Conservation (phyloP, 345 rosid species). For the Citrus mangshanensis region DNA sequence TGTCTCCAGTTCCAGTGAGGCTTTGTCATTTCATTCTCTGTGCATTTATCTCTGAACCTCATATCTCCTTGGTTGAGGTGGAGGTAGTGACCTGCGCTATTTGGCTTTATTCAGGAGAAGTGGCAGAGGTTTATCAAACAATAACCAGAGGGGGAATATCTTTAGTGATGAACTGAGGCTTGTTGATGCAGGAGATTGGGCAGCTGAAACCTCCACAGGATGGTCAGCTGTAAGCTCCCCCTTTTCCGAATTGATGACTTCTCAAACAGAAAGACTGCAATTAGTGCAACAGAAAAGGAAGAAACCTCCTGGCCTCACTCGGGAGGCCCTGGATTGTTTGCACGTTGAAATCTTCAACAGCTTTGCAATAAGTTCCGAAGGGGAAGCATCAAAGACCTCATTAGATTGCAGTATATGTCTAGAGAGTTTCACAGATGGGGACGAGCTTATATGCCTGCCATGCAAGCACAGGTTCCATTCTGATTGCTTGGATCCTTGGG, state of each 20-base stretch:
- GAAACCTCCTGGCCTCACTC: constrained; percentile 77
- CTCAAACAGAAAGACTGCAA: constrained; percentile 33
- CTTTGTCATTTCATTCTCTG: neutral
- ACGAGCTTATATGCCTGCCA: constrained; percentile 50
- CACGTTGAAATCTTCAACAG: constrained; percentile 42
- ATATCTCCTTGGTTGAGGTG: neutral
- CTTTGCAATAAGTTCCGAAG: constrained; percentile 23
- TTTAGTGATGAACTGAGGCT: constrained; percentile 40
- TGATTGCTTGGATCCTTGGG: constrained; percentile 83
- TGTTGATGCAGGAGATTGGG: constrained; percentile 45
- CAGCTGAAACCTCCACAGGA: constrained; percentile 23
- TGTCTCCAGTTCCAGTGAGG: neutral
- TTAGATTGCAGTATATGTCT: constrained; percentile 79
- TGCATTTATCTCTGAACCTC: neutral
- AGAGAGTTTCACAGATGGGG: constrained; percentile 69
- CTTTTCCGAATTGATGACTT: constrained; percentile 21
- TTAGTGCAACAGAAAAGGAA: constrained; percentile 27
- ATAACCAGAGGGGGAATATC: constrained; percentile 17
- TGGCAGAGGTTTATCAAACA: constrained; percentile 22
- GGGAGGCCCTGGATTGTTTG: constrained; percentile 48
- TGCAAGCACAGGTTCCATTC: constrained; percentile 77
- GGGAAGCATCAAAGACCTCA: constrained; percentile 23
- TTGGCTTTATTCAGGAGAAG: constrained; percentile 38
- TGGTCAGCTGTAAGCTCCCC: constrained; percentile 22
- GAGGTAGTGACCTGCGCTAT: constrained; percentile 14